These are phyloP conservation scores for Cordyceps tenuipes DNA, from an alignment of 2,329 filamentous ascomycete genomes.

Conservation along the genomic window DNA sequence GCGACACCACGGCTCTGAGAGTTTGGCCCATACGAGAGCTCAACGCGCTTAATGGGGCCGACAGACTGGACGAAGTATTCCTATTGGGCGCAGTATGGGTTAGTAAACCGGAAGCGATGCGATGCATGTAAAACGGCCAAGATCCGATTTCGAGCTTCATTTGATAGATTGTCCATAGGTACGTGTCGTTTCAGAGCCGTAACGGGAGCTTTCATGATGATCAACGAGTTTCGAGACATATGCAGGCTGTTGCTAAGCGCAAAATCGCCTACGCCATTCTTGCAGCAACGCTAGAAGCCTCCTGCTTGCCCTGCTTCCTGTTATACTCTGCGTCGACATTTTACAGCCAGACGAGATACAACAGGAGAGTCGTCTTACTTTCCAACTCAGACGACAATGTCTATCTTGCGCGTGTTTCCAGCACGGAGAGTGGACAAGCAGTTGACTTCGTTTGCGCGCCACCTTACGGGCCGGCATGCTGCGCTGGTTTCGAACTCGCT, in stretches of 20 bases:
- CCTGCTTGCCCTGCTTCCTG: neutral
- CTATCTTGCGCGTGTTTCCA: neutral
- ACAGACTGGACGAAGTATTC: slow-evolving; percentile 90
- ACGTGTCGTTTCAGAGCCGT: slow-evolving; percentile 9
- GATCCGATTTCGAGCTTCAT: slow-evolving; percentile 24
- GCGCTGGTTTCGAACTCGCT: slow-evolving; percentile 7
- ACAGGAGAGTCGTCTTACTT: neutral
- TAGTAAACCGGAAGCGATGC: slow-evolving; percentile 46
- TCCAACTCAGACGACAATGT: neutral
- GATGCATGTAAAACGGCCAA: slow-evolving; percentile 19
- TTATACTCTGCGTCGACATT: neutral
- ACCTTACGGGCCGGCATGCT: neutral
- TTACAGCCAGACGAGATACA: neutral
- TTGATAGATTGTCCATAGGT: slow-evolving; percentile 23
- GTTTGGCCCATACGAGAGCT: slow-evolving; percentile 87
- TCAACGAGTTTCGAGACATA: slow-evolving; percentile 4
- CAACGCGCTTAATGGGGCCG: slow-evolving; percentile 82
- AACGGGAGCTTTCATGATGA: neutral
- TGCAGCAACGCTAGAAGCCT: neutral
- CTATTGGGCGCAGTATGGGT: slow-evolving; percentile 62
- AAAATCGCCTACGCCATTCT: slow-evolving; percentile 6
- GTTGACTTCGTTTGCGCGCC: neutral
- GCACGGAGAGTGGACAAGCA: slow-evolving; percentile 4
- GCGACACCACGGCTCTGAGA: slow-evolving; percentile 88
- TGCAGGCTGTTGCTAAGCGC: neutral